Evolutionary conservation across 805 yeast species (phyloP).

Genomic region (Blastobotrys robertii): DNA sequence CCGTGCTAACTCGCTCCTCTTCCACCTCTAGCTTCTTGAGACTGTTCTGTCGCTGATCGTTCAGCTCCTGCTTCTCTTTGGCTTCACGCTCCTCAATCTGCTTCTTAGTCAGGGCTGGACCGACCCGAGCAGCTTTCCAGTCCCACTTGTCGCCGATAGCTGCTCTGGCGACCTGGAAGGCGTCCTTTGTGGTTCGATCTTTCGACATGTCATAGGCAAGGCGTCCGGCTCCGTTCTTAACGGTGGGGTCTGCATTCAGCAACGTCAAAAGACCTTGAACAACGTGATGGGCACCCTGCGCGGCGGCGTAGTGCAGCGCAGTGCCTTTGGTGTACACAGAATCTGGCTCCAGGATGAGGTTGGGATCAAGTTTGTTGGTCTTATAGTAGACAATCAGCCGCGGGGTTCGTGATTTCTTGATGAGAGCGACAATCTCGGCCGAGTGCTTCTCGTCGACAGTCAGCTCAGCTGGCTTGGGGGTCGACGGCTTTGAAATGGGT

Average conservation of each 20-base stretch:
- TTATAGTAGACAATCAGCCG: slow-evolving; percentile 52
- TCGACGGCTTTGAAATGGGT: slow-evolving; percentile 11
- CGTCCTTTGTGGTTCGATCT: slow-evolving; percentile 30
- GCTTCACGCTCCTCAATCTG: slow-evolving; percentile 23
- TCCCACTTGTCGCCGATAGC: slow-evolving; percentile 65
- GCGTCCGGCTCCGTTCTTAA: slow-evolving; percentile 36
- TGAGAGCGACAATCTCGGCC: slow-evolving; percentile 43
- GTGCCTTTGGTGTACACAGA: slow-evolving; percentile 57
- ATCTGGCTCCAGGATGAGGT: slow-evolving; percentile 48
- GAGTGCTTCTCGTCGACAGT: slow-evolving; percentile 42
- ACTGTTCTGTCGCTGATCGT: slow-evolving; percentile 11
- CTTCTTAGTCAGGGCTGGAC: slow-evolving; percentile 35
- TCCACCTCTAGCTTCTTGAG: slow-evolving; percentile 77
- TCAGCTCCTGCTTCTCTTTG: slow-evolving; percentile 14
- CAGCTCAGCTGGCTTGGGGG: slow-evolving; percentile 11
- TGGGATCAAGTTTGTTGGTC: slow-evolving; percentile 44
- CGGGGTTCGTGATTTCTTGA: slow-evolving; percentile 73
- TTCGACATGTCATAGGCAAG: slow-evolving; percentile 61
- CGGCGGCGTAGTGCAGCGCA: slow-evolving; percentile 66
- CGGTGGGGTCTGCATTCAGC: slow-evolving; percentile 62
- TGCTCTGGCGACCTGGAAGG: slow-evolving; percentile 60
- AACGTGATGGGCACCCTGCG: slow-evolving; percentile 57
- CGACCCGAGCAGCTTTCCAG: slow-evolving; percentile 64
- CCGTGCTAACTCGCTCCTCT: slow-evolving; percentile 11
- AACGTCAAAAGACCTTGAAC: slow-evolving; percentile 48